Percentiles rank a stretch among this genome's conserved stretches.
These are phyloP conservation scores for Tetracentron sinense DNA, from an alignment of 164 flowering plant genomes.

Conservation along the genomic window DNA sequence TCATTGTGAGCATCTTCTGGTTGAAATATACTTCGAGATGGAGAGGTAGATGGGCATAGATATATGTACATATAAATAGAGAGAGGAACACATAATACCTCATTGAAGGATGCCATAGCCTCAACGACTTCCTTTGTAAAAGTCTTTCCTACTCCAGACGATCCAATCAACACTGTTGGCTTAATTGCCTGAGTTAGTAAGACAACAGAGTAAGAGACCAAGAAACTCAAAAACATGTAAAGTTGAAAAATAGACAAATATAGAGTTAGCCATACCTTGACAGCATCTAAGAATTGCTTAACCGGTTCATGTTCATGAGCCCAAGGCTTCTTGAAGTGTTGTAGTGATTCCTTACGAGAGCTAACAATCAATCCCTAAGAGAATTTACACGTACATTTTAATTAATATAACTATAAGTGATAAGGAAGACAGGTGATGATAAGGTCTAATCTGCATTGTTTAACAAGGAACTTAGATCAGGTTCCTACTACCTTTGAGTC, in stretches of 20 bases:
- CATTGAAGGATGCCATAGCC: constrained; percentile 77
- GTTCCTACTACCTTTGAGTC: constrained; percentile 71
- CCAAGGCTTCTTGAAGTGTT: constrained; percentile 82
- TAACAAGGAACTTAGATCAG: not conserved
- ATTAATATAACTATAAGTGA: not conserved
- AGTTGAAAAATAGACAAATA: not conserved
- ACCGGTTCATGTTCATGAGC: constrained; percentile 81
- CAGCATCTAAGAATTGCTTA: constrained; percentile 46
- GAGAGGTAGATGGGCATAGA: no score
- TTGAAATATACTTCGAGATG: not conserved
- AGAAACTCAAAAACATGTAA: not conserved
- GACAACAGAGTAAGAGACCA: constrained; percentile 4
- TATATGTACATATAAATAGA: not conserved
- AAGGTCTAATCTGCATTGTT: not conserved
- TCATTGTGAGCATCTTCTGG: constrained; percentile 2
- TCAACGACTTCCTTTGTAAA: constrained; percentile 87
- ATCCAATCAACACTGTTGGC: constrained; percentile 81
- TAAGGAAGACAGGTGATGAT: not conserved
- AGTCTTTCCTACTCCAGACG: constrained; percentile 77
- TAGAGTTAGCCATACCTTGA: constrained; percentile 43
- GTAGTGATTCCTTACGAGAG: constrained; percentile 64
- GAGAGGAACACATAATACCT: constrained; percentile 35
- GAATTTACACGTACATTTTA: not conserved
- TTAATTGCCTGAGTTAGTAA: constrained; percentile 51
- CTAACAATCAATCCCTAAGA: constrained; percentile 64